Evolutionary conservation across 192 early-diverging fungal genomes (phyloP), one percentile per base, ranked within the genome.

Genomic region (Coemansia sp.): DNA sequence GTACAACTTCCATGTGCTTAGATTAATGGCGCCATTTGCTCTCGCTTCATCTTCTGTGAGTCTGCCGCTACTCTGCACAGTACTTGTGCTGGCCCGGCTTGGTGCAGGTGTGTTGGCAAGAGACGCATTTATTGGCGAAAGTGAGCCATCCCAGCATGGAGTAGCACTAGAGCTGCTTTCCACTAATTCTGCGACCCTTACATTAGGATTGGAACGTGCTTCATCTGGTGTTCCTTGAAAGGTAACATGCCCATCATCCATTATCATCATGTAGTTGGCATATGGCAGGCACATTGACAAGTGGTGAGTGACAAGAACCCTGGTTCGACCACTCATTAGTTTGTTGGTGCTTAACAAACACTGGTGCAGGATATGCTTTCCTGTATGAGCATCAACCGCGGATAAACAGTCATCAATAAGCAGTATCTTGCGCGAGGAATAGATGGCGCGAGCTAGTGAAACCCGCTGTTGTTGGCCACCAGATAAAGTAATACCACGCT

Each of bases 301-400:
- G 40, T 91, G 86, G 63, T 97, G 96, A 1, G 93, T 93, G 14
- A 94, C 93, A 26, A 98, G 69, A 11, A 98, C 61, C 6, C 86
- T 51, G 0, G 96, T 98, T 10, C 92, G 79, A 16, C 81, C 76
- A 10, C 41, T 49, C 80, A 96, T 76, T 43, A 93, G 82, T 23
- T 5, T 28, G 6, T 36, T 39, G 12, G 16, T 21, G 32, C 81
- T 82, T 23, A 82, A 79, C 54, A 97, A 51, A 46, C 89, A 91
- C 31, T 89, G 51, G 23, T 93, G 80, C 50, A 89, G 85, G 28
- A 98, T 71, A 53, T 91, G 88, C 38, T 82, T 83, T 11, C 89
- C 93, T 0, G 94, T 97, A 36, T 93, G 93, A 5, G 90, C 85
- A 60, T 98, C 96, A 2, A 97, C 94, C 21, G 96, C 96, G 28